phyloP scores from a whole-genome alignment of 2,329 filamentous ascomycete genomes.

The Penicillium sp. region DNA sequence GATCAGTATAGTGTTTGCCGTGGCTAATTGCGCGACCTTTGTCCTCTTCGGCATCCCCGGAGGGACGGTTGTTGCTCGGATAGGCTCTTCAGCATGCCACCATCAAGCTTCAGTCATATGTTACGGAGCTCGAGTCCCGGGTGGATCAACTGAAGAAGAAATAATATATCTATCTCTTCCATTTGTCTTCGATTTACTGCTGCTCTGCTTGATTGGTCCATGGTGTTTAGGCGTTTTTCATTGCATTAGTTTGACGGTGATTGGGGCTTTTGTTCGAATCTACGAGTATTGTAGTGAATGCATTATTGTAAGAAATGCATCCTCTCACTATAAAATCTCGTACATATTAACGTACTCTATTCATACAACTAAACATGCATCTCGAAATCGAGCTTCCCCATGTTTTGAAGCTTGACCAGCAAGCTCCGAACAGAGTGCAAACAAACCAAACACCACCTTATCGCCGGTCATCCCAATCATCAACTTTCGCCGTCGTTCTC shows the following conservation, averaged over 20 bases:
- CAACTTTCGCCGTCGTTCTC: constrained; percentile 15
- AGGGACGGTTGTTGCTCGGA: neutral
- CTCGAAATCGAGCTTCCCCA: neutral
- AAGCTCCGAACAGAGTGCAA: constrained; percentile 16
- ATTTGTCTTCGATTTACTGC: neutral
- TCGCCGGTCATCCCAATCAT: constrained; percentile 9
- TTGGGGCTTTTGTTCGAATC: neutral
- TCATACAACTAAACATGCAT: neutral
- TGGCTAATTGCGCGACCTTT: constrained; percentile 4
- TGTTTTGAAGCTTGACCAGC: neutral
- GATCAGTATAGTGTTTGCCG: neutral
- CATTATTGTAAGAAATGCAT: neutral
- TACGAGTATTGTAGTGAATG: neutral
- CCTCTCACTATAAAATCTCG: neutral
- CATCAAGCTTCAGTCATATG: constrained; percentile 81
- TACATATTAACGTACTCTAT: neutral
- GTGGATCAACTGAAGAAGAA: constrained; percentile 71
- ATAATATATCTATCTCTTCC: constrained; percentile 36
- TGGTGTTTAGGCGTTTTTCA: constrained; percentile 8
- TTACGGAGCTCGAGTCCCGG: constrained; percentile 79
- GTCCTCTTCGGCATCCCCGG: constrained; percentile 6
- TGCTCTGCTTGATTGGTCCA: constrained; percentile 15
- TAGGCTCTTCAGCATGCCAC: constrained; percentile 87
- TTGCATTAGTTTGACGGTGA: neutral
- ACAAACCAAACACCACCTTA: constrained; percentile 26